Evolutionary conservation across 1,284 basidiomycete species (phyloP).

Genomic region (Gomphus bonarii): DNA sequence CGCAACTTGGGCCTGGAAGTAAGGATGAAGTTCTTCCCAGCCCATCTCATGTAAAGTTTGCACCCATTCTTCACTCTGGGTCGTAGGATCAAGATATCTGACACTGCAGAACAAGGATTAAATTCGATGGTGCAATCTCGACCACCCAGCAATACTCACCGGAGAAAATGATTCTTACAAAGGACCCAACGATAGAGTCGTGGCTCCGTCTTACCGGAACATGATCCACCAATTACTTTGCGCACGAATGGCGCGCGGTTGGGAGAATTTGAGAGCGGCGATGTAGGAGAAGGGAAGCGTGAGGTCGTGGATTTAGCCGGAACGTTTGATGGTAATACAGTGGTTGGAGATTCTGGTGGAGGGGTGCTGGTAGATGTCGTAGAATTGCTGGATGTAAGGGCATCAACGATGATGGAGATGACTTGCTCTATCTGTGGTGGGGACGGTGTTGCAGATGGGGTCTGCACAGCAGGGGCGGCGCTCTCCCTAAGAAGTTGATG

Average conservation of each 20-base stretch:
- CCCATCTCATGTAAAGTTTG: neutral
- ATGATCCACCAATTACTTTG: neutral
- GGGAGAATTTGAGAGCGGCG: neutral
- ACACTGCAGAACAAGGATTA: neutral
- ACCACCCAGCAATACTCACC: neutral
- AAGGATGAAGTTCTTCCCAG: constrained; percentile 3
- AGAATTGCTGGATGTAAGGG: neutral
- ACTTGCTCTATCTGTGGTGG: neutral
- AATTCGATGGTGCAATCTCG: neutral
- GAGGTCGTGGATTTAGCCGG: neutral
- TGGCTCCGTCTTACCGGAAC: neutral
- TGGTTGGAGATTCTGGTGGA: neutral
- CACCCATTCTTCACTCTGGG: neutral
- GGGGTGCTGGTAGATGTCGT: neutral
- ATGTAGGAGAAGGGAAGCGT: neutral
- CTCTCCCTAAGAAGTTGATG: neutral
- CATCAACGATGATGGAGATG: neutral
- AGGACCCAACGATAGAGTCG: constrained; percentile 1
- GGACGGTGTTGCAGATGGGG: neutral
- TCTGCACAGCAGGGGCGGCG: neutral
- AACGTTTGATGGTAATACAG: neutral
- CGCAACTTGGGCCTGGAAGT: constrained; percentile 1
- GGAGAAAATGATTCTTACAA: constrained; percentile 6
- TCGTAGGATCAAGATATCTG: constrained; percentile 2
- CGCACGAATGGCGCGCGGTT: neutral